phyloP scores from a whole-genome alignment of 345 rosid genomes.

The Gossypium anomalum region DNA sequence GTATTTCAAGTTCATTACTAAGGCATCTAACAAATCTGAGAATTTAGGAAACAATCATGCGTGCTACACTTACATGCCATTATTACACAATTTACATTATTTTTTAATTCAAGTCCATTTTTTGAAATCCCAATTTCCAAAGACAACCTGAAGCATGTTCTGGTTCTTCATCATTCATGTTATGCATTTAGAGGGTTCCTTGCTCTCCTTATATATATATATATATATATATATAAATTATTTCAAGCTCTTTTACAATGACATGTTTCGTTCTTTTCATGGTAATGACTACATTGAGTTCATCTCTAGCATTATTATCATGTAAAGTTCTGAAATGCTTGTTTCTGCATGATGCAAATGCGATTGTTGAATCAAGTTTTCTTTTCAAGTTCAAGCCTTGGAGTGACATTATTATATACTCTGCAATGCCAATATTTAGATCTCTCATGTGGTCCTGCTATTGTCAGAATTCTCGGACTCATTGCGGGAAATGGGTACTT shows the following conservation, averaged over 20 bases:
- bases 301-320: not conserved
- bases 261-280: not conserved
- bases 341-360: not conserved
- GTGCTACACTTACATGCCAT: not conserved
- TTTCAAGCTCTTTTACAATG: not conserved
- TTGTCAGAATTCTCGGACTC: constrained; percentile 94
- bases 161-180: not conserved
- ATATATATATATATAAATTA: not conserved
- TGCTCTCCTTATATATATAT: no score
- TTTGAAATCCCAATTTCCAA: not conserved
- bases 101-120: not conserved
- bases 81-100: not conserved
- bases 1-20: not conserved
- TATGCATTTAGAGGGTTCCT: not conserved
- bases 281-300: not conserved
- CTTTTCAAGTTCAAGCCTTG: not conserved
- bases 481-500: constrained; percentile 78
- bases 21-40: not conserved
- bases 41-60: not conserved
- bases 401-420: not conserved
- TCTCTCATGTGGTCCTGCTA: constrained; percentile 18
- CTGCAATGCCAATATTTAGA: not conserved
- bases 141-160: not conserved
- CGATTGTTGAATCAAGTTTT: not conserved
- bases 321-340: not conserved